phyloP scores from a whole-genome alignment of 257 asterid species.

The Nicotiana noctiflora region DNA sequence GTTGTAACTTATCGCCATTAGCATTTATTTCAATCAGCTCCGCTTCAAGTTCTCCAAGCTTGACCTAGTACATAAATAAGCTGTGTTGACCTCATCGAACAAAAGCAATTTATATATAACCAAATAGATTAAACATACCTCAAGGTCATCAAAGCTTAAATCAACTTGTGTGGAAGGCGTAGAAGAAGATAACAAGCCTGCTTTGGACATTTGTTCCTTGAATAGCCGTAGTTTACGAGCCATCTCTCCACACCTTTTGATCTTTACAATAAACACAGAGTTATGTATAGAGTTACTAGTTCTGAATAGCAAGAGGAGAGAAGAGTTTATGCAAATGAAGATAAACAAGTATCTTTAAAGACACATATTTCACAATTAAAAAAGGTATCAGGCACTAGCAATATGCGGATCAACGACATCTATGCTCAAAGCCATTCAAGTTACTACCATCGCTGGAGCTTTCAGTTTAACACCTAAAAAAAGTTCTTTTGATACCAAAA shows the following conservation, averaged over 20 bases:
- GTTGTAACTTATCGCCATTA: constrained; percentile 66
- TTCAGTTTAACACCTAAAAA: background rate
- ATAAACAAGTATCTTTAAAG: background rate
- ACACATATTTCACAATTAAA: background rate
- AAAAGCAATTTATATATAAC: background rate
- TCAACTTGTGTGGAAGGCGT: constrained; percentile 32
- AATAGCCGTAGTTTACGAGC: constrained; percentile 91
- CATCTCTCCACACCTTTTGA: constrained; percentile 97
- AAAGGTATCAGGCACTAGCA: background rate
- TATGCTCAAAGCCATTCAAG: background rate
- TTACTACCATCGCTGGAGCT: background rate
- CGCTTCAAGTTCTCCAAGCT: constrained; percentile 70
- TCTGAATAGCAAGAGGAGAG: background rate
- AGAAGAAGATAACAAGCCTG: constrained; percentile 61
- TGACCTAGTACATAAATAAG: constrained; percentile 20
- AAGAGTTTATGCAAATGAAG: background rate
- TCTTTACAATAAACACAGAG: constrained; percentile 32
- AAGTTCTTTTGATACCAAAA: background rate
- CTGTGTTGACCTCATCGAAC: background rate
- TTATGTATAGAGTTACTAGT: background rate
- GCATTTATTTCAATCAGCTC: constrained; percentile 83
- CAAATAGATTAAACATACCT: constrained; percentile 39
- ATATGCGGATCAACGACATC: background rate
- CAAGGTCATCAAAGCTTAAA: constrained; percentile 71
- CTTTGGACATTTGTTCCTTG: constrained; percentile 81